Evolutionary conservation across 176 grass and related monocot species (phyloP), one percentile per base, ranked within the genome.

Genomic region (Oryza rufipogon): DNA sequence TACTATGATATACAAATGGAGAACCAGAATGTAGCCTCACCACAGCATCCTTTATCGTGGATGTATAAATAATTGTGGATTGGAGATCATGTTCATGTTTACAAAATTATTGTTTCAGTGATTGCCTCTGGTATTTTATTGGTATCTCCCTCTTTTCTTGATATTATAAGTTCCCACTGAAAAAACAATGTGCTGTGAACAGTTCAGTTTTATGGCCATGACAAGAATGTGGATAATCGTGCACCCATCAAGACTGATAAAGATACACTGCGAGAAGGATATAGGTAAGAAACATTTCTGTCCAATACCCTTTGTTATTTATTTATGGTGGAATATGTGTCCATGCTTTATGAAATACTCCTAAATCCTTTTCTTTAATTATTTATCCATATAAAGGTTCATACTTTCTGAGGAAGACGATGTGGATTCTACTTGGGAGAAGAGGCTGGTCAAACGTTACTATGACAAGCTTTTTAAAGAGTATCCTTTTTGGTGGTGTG

Each of bases 381-480:
- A 42, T 67, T 36, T 22, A 45, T 79, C 2, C 2, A 73, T 30
- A 76, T 70, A 74, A 83, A 91, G 96, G 65, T 98, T 98, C 76
- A 95, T 98, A 87, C 70, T 98, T 82, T 93, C 93, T 41, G 91
- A 93, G 64, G 93, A 98, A 63, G 93, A 98, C 92, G 96, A 95
- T 51, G 84, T 93, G 86, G 89, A 93, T 67, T 98, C 96, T 47
- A 94, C 87, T 39, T 98, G 96, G 96, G 96, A 91, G 65, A 98
- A 95, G 78, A 93, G 89, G 80, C 91, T 98, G 45, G 95, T 98
- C 25, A 98, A 98, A 51, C 91, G 87, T 73, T 98, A 98, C 69
- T 94, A 98, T 89, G 89, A 90, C 83, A 98, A 98, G 52, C 93
- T 98, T 83, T 98, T 93, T 85, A 98, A 95, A 70, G 93, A 98